Evolutionary conservation across 169 alveolate species (phyloP).

Genomic region (Besnoitia besnoiti): DNA sequence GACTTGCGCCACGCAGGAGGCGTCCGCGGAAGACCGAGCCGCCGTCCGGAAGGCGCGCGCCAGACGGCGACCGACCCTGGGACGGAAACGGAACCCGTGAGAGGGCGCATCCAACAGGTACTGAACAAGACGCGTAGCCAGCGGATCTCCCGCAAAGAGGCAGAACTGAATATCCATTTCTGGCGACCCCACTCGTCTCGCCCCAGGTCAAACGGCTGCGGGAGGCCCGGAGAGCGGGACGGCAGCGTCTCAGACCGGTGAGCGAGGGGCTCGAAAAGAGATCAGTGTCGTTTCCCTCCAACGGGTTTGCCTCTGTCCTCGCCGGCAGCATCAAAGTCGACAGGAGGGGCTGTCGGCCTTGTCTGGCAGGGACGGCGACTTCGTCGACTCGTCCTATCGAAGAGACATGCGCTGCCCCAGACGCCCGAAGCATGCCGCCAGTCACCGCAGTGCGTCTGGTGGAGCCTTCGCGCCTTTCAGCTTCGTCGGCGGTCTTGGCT

Average conservation of each 20-base stretch:
- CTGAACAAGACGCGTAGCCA: too few species aligned
- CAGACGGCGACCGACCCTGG: background rate
- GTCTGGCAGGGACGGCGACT: constrained; percentile 8
- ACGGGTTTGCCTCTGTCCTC: background rate
- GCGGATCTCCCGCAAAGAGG: too few species aligned
- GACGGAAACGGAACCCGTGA: too few species aligned
- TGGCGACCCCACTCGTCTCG: too few species aligned
- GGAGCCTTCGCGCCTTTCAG: background rate
- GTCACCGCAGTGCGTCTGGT: background rate
- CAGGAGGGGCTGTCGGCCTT: constrained; percentile 20
- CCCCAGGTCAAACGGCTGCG: too few species aligned
- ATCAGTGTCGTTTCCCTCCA: background rate
- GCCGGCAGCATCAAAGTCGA: background rate
- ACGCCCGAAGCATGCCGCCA: background rate
- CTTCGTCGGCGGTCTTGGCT: background rate
- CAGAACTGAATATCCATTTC: too few species aligned
- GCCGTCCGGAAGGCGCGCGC: background rate
- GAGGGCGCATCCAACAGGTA: too few species aligned
- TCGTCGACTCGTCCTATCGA: background rate
- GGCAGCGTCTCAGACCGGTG: too few species aligned
- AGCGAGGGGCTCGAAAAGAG: background rate
- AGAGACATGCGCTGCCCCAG: background rate
- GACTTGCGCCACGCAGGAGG: background rate
- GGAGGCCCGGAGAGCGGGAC: too few species aligned
- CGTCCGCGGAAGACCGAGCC: background rate